These are phyloP conservation scores for Omphalotus olearius DNA, from an alignment of 1,284 basidiomycete genomes.

Conservation along the genomic window DNA sequence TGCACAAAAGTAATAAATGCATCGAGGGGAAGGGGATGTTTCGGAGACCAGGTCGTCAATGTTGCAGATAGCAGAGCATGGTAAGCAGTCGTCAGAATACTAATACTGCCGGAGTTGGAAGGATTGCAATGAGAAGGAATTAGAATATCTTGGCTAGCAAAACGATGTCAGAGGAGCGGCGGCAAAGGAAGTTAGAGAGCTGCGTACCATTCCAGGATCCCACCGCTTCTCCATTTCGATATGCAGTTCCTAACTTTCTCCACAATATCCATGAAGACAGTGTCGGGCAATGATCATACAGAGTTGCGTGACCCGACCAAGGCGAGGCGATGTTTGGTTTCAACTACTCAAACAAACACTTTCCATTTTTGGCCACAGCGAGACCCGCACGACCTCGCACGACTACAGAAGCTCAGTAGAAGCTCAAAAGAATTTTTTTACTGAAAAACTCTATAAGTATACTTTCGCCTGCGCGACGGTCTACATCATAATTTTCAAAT, in stretches of 20 bases:
- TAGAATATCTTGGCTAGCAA: slow-evolving; percentile 51
- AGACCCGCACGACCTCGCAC: too few species aligned
- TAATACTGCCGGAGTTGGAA: slow-evolving; percentile 44
- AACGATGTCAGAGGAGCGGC: slow-evolving; percentile 6
- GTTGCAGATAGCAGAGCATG: slow-evolving; percentile 60
- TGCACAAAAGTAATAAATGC: slow-evolving; percentile 59
- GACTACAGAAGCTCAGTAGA: too few species aligned
- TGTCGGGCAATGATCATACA: too few species aligned
- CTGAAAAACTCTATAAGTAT: too few species aligned
- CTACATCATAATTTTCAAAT: too few species aligned
- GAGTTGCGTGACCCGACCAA: too few species aligned
- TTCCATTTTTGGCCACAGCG: too few species aligned
- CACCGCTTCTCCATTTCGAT: slow-evolving; percentile 50
- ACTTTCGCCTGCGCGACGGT: too few species aligned
- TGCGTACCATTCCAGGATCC: slow-evolving; percentile 58
- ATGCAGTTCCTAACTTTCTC: slow-evolving; percentile 42
- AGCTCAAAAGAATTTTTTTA: too few species aligned
- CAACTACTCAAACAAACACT: too few species aligned
- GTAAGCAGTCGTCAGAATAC: slow-evolving; percentile 59
- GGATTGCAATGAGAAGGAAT: slow-evolving; percentile 53
- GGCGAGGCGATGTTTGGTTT: too few species aligned
- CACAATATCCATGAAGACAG: slow-evolving; percentile 46
- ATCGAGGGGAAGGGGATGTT: slow-evolving; percentile 39
- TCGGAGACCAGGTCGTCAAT: slow-evolving; percentile 50
- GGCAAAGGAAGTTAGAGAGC: slow-evolving; percentile 9